These are phyloP conservation scores for Erythrobasidium yunnanense DNA, from an alignment of 768 basidiomycete genomes.

Conservation along the genomic window DNA sequence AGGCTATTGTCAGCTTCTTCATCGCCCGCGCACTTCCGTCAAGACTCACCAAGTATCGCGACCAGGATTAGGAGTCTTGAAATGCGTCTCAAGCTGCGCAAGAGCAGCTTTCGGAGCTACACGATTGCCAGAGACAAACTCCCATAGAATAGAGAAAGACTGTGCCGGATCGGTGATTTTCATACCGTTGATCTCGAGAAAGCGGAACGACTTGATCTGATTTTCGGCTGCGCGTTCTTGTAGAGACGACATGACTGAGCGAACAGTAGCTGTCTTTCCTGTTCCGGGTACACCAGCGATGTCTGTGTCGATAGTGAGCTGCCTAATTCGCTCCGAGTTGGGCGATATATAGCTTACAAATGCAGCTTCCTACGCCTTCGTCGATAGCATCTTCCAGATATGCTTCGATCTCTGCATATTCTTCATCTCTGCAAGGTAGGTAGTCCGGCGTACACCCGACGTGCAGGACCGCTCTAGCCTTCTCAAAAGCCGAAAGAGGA, in stretches of 20 bases:
- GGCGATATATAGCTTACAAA: conserved; percentile 56
- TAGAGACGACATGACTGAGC: conserved; percentile 77
- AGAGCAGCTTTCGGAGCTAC: conserved; percentile 72
- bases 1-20: too few species aligned
- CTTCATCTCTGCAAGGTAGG: conserved; percentile 76
- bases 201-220: conserved; percentile 90
- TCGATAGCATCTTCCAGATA: conserved; percentile 76
- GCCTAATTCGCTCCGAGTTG: too few species aligned
- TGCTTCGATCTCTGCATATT: conserved; percentile 63
- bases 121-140: conserved; percentile 70
- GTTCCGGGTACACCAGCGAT: conserved; percentile 98
- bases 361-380: conserved; percentile 85
- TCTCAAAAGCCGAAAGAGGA: conserved; percentile 32
- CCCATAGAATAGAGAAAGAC: conserved; percentile 86
- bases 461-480: conserved; percentile 52
- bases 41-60: conserved; percentile 68
- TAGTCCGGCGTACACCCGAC: conserved; percentile 83
- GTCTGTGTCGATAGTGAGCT: conserved; percentile 51
- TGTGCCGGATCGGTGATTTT: conserved; percentile 83
- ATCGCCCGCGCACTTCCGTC: too few species aligned
- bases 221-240: conserved; percentile 78
- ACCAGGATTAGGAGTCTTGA: conserved; percentile 61
- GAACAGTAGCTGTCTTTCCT: conserved; percentile 95
- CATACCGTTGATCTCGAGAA: conserved; percentile 94
- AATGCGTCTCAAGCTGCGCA: conserved; percentile 64